Conservation (phyloP, 257 asterid genomes). For the Solanum raphanifolium region DNA sequence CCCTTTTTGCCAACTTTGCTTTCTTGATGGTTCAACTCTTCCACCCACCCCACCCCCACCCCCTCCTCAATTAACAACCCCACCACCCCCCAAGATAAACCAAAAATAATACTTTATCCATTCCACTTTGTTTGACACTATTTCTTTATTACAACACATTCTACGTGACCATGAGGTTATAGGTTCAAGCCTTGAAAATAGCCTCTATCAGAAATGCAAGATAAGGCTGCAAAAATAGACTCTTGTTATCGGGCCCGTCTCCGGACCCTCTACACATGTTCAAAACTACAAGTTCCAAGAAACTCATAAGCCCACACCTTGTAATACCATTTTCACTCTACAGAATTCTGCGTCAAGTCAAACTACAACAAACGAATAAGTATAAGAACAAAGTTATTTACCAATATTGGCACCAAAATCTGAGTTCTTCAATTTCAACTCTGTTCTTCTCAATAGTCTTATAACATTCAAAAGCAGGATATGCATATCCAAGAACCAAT, state of each 20-base stretch:
- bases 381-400: conserved; percentile 10
- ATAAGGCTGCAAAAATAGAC: too few species aligned
- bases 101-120: not conserved
- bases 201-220: too few species aligned
- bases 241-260: not conserved
- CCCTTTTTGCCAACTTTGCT: not conserved
- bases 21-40: not conserved
- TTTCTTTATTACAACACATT: not conserved
- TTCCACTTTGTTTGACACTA: not conserved
- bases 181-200: not conserved
- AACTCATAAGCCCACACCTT: not conserved
- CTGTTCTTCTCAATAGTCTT: conserved; percentile 69
- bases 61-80: not conserved
- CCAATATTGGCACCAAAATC: conserved; percentile 97
- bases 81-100: not conserved
- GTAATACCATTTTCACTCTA: not conserved
- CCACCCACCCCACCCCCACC: not conserved
- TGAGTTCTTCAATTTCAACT: conserved; percentile 59
- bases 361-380: not conserved
- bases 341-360: not conserved
- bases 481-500: conserved; percentile 78
- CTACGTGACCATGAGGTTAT: not conserved
- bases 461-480: conserved; percentile 87
- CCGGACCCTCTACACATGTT: not conserved
- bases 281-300: not conserved